Evolutionary conservation across 2,329 filamentous ascomycete genomes (phyloP).

Genomic region (Penicillium paneum): DNA sequence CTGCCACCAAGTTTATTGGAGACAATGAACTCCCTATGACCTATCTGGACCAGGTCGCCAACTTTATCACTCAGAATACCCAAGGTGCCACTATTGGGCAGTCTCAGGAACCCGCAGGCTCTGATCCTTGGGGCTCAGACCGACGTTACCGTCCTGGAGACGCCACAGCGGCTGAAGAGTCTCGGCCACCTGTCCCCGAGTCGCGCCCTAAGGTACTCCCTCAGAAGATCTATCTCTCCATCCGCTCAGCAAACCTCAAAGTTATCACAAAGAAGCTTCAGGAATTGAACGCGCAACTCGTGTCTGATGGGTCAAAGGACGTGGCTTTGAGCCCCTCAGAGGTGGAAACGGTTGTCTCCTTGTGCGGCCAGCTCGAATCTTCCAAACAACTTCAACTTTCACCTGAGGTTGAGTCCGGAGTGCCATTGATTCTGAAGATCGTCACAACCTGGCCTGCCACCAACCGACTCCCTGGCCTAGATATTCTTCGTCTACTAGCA

Average conservation of each 20-base stretch:
- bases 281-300: constrained; percentile 66
- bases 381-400: constrained; percentile 41
- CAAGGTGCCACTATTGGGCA: constrained; percentile 79
- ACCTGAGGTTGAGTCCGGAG: constrained; percentile 50
- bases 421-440: constrained; percentile 68
- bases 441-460: constrained; percentile 75
- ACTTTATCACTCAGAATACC: constrained; percentile 88
- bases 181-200: constrained; percentile 31
- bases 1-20: constrained; percentile 83
- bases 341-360: constrained; percentile 57
- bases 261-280: constrained; percentile 73
- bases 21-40: constrained; percentile 83
- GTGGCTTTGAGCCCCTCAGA: constrained; percentile 71
- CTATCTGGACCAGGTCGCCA: constrained; percentile 87
- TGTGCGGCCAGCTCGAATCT: constrained; percentile 63
- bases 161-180: constrained; percentile 37
- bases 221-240: constrained; percentile 74
- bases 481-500: constrained; percentile 80
- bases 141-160: constrained; percentile 75
- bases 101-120: constrained; percentile 47
- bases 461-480: constrained; percentile 77
- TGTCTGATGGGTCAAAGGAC: constrained; percentile 69
- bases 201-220: constrained; percentile 63
- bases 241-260: constrained; percentile 67
- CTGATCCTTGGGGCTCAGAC: constrained; percentile 76